Percentiles rank a stretch among this genome's conserved stretches.
Conservation (phyloP, 2,329 filamentous ascomycete genomes). For the Dactylellina leptospora region DNA sequence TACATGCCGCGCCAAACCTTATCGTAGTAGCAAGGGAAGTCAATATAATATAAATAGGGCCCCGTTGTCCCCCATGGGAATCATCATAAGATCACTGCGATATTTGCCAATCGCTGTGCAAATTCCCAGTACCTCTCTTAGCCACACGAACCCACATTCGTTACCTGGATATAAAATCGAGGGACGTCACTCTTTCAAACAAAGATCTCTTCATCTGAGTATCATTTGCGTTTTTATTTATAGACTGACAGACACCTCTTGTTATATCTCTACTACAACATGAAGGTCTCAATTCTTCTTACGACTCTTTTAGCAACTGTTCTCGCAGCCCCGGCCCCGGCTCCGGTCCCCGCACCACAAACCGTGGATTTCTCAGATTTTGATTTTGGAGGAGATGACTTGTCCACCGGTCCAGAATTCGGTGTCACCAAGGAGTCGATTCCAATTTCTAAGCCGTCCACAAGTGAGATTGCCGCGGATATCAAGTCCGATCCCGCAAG, state of each 20-base stretch:
- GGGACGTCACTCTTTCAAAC: neutral
- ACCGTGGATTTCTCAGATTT: conserved; percentile 28
- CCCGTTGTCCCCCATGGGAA: conserved; percentile 1
- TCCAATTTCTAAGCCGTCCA: conserved; percentile 20
- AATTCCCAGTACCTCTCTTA: neutral
- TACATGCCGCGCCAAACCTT: too few relatives aligned
- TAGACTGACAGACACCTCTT: neutral
- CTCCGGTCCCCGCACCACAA: conserved; percentile 30
- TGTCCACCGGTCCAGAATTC: conserved; percentile 32
- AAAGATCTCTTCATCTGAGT: conserved; percentile 32
- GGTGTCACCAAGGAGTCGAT: conserved; percentile 34
- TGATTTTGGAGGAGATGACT: conserved; percentile 14
- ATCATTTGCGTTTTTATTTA: neutral
- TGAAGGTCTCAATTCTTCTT: conserved; percentile 36
- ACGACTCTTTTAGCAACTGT: conserved; percentile 24
- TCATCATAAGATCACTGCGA: conserved; percentile 16
- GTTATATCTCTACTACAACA: neutral
- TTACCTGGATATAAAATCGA: conserved; percentile 9
- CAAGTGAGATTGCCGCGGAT: conserved; percentile 17
- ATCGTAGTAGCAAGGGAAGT: neutral
- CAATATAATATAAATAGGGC: conserved; percentile 19
- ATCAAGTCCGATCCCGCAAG: conserved; percentile 37
- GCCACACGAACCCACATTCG: conserved; percentile 15
- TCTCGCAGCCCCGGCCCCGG: conserved; percentile 30
- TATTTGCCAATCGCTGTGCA: conserved; percentile 15